Evolutionary conservation across 1,284 basidiomycete species (phyloP).

Genomic region (Microbotryum lychnidis-dioicae): DNA sequence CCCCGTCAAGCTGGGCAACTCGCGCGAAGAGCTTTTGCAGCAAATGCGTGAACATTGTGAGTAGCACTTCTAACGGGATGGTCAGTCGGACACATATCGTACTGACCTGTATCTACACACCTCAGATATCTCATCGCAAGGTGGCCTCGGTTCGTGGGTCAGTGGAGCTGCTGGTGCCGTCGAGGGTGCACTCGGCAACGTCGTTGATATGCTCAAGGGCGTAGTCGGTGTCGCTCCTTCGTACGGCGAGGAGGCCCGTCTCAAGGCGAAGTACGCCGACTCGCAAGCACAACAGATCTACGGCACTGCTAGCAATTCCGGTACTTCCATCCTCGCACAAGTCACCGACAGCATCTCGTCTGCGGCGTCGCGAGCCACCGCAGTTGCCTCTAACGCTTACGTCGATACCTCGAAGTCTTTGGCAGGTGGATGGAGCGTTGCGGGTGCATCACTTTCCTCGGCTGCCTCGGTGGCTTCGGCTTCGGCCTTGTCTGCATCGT

Average conservation of each 20-base stretch:
- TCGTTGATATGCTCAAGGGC: slow-evolving; percentile 32
- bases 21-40: slow-evolving; percentile 62
- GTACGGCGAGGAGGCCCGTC: slow-evolving; percentile 32
- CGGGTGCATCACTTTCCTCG: slow-evolving; percentile 3
- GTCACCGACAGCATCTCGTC: slow-evolving; percentile 13
- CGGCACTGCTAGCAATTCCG: slow-evolving; percentile 12
- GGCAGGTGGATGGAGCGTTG: not conserved
- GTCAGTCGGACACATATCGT: no score
- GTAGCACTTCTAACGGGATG: not conserved
- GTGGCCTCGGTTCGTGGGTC: slow-evolving; percentile 30
- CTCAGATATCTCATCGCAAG: slow-evolving; percentile 30
- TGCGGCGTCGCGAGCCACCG: slow-evolving; percentile 3
- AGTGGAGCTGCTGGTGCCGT: slow-evolving; percentile 20
- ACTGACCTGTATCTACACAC: not conserved
- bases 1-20: slow-evolving; percentile 14
- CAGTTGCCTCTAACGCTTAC: not conserved
- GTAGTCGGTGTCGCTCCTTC: slow-evolving; percentile 29
- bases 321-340: slow-evolving; percentile 13
- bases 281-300: slow-evolving; percentile 23
- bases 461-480: slow-evolving; percentile 2
- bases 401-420: not conserved
- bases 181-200: slow-evolving; percentile 31
- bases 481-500: slow-evolving; percentile 11
- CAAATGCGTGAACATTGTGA: slow-evolving; percentile 57
- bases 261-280: slow-evolving; percentile 34